Evolutionary conservation across 805 yeast species (phyloP).

Genomic region (Pichia ethanolica): DNA sequence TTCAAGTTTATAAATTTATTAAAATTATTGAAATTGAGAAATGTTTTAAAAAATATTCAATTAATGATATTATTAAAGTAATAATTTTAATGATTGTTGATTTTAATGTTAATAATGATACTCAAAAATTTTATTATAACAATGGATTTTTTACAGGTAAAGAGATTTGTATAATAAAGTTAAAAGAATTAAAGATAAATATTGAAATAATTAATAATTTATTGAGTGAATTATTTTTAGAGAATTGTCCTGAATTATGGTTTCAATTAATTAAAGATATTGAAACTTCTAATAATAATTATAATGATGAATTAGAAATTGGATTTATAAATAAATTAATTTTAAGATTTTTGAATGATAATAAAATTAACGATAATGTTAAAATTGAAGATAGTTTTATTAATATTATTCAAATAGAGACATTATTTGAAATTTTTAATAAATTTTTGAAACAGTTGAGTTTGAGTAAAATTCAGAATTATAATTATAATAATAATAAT

Average conservation of each 20-base stretch:
- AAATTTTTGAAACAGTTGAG: neutral
- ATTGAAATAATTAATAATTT: neutral
- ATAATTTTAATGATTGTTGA: conserved; percentile 5
- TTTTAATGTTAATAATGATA: conserved; percentile 5
- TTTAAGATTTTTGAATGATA: conserved; percentile 10
- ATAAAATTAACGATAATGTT: conserved; percentile 10
- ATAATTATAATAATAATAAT: too few relatives aligned
- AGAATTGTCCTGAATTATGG: conserved; percentile 2
- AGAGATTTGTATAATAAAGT: neutral
- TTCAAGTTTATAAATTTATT: conserved; percentile 5
- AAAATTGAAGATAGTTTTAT: conserved; percentile 4
- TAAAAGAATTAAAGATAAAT: neutral
- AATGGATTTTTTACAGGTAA: neutral
- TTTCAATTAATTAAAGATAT: conserved; percentile 11
- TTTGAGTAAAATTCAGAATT: too few relatives aligned
- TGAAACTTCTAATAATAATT: neutral
- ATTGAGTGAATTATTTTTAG: neutral
- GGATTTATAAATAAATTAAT: conserved; percentile 13
- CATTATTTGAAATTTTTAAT: neutral
- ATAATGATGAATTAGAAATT: neutral
- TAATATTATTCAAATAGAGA: neutral
- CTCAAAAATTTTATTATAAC: neutral
- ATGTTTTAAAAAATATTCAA: neutral
- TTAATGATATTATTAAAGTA: neutral
- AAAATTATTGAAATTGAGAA: neutral